Conservation (phyloP, 2,329 filamentous ascomycete genomes). For the Talaromyces albobiverticillius region DNA sequence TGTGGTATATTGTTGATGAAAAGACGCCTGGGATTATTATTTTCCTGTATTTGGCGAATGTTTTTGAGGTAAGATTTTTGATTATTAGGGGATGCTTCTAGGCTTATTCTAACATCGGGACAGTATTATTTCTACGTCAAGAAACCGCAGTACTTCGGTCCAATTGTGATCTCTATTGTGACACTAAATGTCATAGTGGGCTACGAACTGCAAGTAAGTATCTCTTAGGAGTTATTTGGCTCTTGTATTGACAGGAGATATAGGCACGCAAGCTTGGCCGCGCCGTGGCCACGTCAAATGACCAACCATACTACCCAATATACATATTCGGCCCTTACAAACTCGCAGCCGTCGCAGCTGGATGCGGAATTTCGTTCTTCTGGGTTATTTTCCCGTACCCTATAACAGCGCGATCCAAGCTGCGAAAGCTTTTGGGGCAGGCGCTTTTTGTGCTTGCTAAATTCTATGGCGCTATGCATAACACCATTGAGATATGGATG, state of each 20-base stretch:
- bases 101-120: background rate
- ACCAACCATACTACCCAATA: conserved; percentile 67
- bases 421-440: conserved; percentile 66
- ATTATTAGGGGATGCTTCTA: background rate
- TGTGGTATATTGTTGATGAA: conserved; percentile 69
- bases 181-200: conserved; percentile 63
- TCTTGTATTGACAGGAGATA: too few relatives aligned
- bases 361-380: conserved; percentile 68
- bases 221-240: background rate
- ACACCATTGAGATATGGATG: conserved; percentile 62
- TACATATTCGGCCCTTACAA: conserved; percentile 69
- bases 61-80: background rate
- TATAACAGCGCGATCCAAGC: conserved; percentile 66
- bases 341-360: conserved; percentile 64
- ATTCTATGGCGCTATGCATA: conserved; percentile 69
- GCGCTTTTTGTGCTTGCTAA: conserved; percentile 72
- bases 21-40: conserved; percentile 64
- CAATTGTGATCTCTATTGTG: conserved; percentile 59
- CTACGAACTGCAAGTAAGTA: conserved; percentile 68
- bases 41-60: conserved; percentile 65
- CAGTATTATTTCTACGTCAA: conserved; percentile 65
- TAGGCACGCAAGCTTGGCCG: conserved; percentile 54
- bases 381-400: conserved; percentile 77
- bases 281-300: conserved; percentile 53
- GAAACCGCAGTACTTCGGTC: conserved; percentile 60